Evolutionary conservation across 371 early-diverging fungal species (phyloP), one percentile per base, ranked within the genome.

Genomic region (Mortierella sp.): DNA sequence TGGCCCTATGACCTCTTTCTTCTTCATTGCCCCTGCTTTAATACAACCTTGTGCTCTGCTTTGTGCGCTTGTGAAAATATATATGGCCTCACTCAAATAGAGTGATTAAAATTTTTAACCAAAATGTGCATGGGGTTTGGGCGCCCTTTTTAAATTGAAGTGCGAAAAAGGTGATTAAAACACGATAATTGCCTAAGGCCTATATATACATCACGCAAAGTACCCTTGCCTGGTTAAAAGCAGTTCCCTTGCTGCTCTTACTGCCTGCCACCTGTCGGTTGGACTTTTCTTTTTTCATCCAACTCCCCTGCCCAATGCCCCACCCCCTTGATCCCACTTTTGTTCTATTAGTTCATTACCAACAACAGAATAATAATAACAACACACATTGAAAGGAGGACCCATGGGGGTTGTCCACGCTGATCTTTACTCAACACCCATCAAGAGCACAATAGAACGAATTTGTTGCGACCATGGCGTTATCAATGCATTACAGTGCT

Each of bases 401-500:
- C 67, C 67, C 67, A 21, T 61, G 61, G 37, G 61, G 43, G 9
- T 40, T 37, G 37, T 61, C 19, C 8, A 54, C n/a, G 54, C 54
- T n/a, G n/a, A n/a, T 5, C 54, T 21, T 51, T 54, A 8, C 24
- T 54, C n/a, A 54, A 6, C 9, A 54, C n/a, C 9, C 10, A 19
- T n/a, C n/a, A n/a, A 16, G 34, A 8, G 24, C n/a, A 44, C 44
- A 71, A n/a, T 61, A 61, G 61, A 61, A 61, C 64, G 37, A 64
- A 67, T 67, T 40, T 37, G n/a, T 40, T 4, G 67, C 67, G 67
- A 24, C 67, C 67, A 67, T 67, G 67, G 67, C 67, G 67, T 67
- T 67, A 67, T 67, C 37, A 9, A 50, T 40, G 13, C 61, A 34
- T 31, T 24, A 10, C 34, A 34, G 21, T 21, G 50, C 14, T 16